Evolutionary conservation across 257 asterid species (phyloP).

Genomic region (Catharanthus roseus): DNA sequence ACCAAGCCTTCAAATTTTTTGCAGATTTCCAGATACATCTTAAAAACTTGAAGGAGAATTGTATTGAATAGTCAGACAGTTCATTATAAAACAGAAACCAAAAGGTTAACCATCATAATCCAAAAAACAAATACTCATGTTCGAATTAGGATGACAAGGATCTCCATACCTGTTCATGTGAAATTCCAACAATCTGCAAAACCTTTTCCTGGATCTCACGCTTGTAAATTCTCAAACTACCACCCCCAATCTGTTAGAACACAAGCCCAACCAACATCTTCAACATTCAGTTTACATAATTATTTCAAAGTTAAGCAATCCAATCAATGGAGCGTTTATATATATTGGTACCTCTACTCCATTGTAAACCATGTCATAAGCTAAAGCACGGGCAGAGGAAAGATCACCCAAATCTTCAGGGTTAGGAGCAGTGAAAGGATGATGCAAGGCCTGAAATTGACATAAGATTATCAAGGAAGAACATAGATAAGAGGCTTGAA

Average conservation of each 20-base stretch:
- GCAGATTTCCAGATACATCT: not conserved
- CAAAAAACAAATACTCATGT: not conserved
- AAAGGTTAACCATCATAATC: not conserved
- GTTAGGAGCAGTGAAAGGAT: constrained; percentile 97
- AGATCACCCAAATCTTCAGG: constrained; percentile 87
- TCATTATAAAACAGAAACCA: not conserved
- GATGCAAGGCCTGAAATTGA: constrained; percentile 78
- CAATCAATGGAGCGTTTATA: not conserved
- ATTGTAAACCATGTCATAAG: constrained; percentile 98
- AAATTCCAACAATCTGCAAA: constrained; percentile 75
- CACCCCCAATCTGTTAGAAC: constrained; percentile 74
- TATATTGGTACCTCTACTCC: constrained; percentile 72
- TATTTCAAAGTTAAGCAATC: not conserved
- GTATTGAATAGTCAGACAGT: not conserved
- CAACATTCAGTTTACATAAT: not conserved
- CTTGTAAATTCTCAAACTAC: constrained; percentile 96
- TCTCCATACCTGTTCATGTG: constrained; percentile 58
- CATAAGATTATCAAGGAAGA: not conserved
- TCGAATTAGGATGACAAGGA: not conserved
- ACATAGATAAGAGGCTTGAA: not conserved
- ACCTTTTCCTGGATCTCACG: constrained; percentile 92
- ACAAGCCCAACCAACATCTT: not conserved
- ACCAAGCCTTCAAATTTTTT: not conserved
- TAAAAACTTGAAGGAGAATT: not conserved
- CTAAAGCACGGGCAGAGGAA: constrained; percentile 90